These are phyloP conservation scores for Athelia psychrophila DNA, from an alignment of 1,284 basidiomycete genomes.

Conservation along the genomic window DNA sequence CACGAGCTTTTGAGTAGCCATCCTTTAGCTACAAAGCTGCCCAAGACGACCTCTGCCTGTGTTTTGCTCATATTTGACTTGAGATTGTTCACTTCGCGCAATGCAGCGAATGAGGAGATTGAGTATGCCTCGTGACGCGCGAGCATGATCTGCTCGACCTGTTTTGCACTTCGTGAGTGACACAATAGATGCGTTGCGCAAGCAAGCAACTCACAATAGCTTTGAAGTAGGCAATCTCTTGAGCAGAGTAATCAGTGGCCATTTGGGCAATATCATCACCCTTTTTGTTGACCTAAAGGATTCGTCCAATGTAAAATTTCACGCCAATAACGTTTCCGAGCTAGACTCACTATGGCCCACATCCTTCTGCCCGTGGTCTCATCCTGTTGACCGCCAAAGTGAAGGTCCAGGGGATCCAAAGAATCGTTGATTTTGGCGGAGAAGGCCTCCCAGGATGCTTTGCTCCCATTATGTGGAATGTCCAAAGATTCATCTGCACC, in stretches of 20 bases:
- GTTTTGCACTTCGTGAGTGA: constrained; percentile 5
- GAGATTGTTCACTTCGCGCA: constrained; percentile 63
- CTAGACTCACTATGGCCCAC: constrained; percentile 57
- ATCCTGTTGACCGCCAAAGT: constrained; percentile 61
- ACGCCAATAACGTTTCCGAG: neutral
- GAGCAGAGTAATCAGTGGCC: constrained; percentile 75
- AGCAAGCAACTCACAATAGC: constrained; percentile 53
- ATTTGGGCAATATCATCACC: constrained; percentile 78
- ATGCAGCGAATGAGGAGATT: constrained; percentile 71
- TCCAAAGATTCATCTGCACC: constrained; percentile 49
- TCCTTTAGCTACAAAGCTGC: constrained; percentile 78
- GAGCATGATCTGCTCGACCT: constrained; percentile 88
- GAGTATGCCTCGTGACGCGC: constrained; percentile 74
- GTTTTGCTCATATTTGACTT: constrained; percentile 72
- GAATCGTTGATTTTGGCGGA: constrained; percentile 55
- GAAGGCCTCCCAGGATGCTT: constrained; percentile 58
- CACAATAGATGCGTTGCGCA: neutral
- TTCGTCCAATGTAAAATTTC: constrained; percentile 1
- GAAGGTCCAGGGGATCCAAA: constrained; percentile 67
- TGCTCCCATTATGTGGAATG: constrained; percentile 38
- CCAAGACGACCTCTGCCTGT: constrained; percentile 69
- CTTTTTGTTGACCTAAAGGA: constrained; percentile 66
- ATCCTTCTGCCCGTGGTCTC: constrained; percentile 61
- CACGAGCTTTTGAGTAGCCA: constrained; percentile 80
- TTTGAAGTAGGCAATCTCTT: constrained; percentile 82